Conservation (phyloP, 1,139 yeast genomes). For the Arxiozyma bovina region DNA sequence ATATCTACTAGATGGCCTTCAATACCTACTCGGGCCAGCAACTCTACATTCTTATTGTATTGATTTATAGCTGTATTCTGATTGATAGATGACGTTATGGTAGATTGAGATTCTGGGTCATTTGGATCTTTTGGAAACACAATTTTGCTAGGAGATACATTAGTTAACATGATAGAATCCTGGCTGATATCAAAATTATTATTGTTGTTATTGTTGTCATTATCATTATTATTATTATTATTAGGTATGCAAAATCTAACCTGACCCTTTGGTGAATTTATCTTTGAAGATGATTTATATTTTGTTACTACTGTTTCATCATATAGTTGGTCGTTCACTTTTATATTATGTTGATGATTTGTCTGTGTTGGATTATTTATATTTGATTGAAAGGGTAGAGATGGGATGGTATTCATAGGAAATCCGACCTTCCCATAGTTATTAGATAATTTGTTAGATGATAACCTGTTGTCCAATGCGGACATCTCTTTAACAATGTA, state of each 20-base stretch:
- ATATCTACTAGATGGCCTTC: conserved; percentile 25
- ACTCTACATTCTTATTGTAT: neutral
- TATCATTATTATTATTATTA: too few relatives aligned
- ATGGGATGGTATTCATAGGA: neutral
- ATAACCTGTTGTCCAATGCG: neutral
- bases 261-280: conserved; percentile 8
- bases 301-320: neutral
- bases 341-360: neutral
- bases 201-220: too few relatives aligned
- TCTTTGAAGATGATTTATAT: conserved; percentile 5
- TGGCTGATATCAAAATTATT: neutral
- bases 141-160: conserved; percentile 11
- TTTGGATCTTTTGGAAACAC: conserved; percentile 11
- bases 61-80: conserved; percentile 2
- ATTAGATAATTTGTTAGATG: neutral
- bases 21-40: neutral
- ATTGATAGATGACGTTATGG: neutral
- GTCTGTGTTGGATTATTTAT: neutral
- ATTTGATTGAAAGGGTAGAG: neutral
- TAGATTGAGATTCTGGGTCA: neutral
- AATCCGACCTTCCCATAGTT: neutral
- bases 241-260: conserved; percentile 16
- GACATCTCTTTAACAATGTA: neutral
- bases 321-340: neutral
- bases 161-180: neutral